Evolutionary conservation across 768 basidiomycete species (phyloP), one percentile per base, ranked within the genome.

Genomic region (Hemileccinum impolitum): DNA sequence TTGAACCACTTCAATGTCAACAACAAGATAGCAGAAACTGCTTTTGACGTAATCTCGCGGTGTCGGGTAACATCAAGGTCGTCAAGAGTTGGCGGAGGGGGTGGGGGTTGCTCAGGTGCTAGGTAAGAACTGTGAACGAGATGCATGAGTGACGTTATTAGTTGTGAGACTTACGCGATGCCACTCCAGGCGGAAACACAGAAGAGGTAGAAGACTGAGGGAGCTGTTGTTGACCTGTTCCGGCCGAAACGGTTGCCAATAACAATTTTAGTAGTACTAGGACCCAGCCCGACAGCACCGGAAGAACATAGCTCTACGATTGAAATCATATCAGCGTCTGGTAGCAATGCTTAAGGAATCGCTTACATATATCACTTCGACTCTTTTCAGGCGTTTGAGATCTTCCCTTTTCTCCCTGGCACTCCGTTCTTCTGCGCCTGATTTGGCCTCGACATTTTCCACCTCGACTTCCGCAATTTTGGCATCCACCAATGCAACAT

Each of bases 1-100:
- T 98, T 98, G 76, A 97, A 95, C 96, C 96, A 99, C 66, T 98
- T 96, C 56, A 99, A 67, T 2, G 89, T 80, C 32, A 97, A 72
- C 6, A 98, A 70, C 23, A 99, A 68, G 49, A 98, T 96, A 1
- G 94, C 95, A 13, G 96, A 97, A 4, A 96, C 91, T 0, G 94
- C 94, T 66, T 99, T 99, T 11, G 91, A 92, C 0, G 91, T 96
- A 57, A 99, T 94, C 69, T 99, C 96, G 34, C 95, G 89, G 70
- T 98, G 95, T 11, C 96, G 82, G 21, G 84, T 86, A 26, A 94
- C 87, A 63, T 99, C 96, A 42, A 90, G 82, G 58, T 99, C 95
- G 51, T 97, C 94, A 12, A 93, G 70, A 0, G 86, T 88, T 4
- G 83, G 87, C 3, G 89, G 86, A 2, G 81, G 80, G 1, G 75